Base-by-base conservation (phyloP, 2,329 filamentous ascomycete genomes). In the Apiospora rasikravindrae region DNA sequence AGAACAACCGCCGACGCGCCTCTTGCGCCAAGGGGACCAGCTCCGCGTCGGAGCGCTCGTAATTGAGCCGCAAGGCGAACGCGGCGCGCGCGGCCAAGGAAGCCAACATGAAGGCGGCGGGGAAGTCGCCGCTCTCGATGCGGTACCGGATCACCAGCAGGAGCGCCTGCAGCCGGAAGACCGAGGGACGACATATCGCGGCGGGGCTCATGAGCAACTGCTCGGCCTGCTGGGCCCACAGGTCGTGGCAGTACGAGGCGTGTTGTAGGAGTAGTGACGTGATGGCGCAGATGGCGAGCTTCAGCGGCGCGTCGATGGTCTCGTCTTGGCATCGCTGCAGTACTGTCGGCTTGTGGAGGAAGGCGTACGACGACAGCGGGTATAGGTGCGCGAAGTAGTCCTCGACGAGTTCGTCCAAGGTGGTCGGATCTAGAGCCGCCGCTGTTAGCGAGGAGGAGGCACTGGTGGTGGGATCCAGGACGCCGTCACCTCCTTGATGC, bases 381-480 rank as follows among this genome's bases (percentile, higher is more conserved):
- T 90, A 87, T 61, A 90, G 84, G 76, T 89, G 86, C 57, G 86
- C 86, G 78, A 90, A 90, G 80, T 89, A 90, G 75, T 86, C 85
- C 75, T 87, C 87, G 74, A 90, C 88, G 11, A 87, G 87, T 45
- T 84, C 84, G 69, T 84, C 81, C 53, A 88, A 86, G 33, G 89
- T 77, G 33, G 84, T 80, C 75, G 88, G 86, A 74, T 80, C 77
- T 8, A 78, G 79, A 24, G 24, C 24, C 4, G 49, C 13, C 2
- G 49, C 24, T 6, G 11, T 29, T 29, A 74, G 78, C 87, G 81
- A 67, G 82, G 81, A 73, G 77, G 53, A 76, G 73, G 47, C 71
- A 73, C 64, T 74, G 74, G 53, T 80, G 76, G 45, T 82, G 78
- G 49, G 49, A 14, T 26, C 24, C 1, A 16, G 49, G 24, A 53